Evolutionary conservation across 2,329 filamentous ascomycete genomes (phyloP).

Genomic region (Myotisia sp.): DNA sequence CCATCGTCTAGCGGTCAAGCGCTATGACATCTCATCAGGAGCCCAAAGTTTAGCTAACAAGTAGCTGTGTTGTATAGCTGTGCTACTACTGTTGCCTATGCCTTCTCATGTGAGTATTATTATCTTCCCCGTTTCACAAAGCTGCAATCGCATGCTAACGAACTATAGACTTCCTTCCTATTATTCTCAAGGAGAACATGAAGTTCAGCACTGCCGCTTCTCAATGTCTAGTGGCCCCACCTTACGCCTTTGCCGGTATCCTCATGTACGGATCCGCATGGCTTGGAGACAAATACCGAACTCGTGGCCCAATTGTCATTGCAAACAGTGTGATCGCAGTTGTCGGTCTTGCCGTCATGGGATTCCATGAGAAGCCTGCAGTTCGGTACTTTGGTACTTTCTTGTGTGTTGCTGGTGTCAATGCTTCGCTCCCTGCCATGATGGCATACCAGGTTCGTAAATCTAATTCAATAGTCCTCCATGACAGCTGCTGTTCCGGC

Average conservation of each 20-base stretch:
- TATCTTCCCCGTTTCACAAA: too few species aligned
- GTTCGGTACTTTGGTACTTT: constrained; percentile 58
- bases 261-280: constrained; percentile 44
- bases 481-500: too few species aligned
- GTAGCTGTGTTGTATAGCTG: constrained; percentile 35
- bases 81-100: constrained; percentile 55
- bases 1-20: not conserved
- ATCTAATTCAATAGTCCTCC: too few species aligned
- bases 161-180: constrained; percentile 43
- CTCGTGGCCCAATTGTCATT: constrained; percentile 50
- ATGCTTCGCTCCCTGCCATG: constrained; percentile 54
- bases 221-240: constrained; percentile 55
- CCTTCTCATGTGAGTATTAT: constrained; percentile 44
- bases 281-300: constrained; percentile 47
- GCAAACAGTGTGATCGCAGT: constrained; percentile 50
- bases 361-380: constrained; percentile 40
- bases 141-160: constrained; percentile 1
- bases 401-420: constrained; percentile 54
- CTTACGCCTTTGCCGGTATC: constrained; percentile 47
- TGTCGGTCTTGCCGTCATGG: constrained; percentile 54
- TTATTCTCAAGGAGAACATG: constrained; percentile 48
- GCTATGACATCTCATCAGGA: not conserved
- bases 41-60: not conserved
- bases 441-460: constrained; percentile 49
- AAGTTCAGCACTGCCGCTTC: constrained; percentile 47